These are phyloP conservation scores for Penicillium tannophilum DNA, from an alignment of 495 filamentous ascomycete species.

Conservation along the genomic window DNA sequence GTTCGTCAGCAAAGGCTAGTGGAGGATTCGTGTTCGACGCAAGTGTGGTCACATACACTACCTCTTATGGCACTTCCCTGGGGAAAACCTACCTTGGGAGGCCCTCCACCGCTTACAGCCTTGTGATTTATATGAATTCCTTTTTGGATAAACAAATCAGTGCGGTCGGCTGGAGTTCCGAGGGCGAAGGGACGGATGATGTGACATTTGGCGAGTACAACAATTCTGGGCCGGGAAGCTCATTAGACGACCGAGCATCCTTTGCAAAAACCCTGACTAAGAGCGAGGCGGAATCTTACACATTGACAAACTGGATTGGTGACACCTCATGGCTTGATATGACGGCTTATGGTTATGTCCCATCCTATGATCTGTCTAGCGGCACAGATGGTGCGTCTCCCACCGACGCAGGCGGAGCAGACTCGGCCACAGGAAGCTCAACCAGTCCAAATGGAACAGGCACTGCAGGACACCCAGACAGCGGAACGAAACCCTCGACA, in stretches of 20 bases:
- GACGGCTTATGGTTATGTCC: constrained; percentile 4
- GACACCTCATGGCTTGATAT: constrained; percentile 15
- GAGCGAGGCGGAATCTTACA: not conserved
- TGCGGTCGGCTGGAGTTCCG: constrained; percentile 4
- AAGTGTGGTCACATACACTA: constrained; percentile 1
- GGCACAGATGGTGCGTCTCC: not conserved
- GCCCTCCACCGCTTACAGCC: not conserved
- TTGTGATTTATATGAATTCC: constrained; percentile 11
- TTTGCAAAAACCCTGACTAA: constrained; percentile 1
- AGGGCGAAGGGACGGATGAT: not conserved
- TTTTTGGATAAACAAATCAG: constrained; percentile 2
- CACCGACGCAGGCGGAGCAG: not conserved
- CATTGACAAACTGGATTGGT: constrained; percentile 3
- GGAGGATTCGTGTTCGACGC: constrained; percentile 11
- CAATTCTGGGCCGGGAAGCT: constrained; percentile 5
- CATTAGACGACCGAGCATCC: not conserved
- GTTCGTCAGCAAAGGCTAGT: not conserved
- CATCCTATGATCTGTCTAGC: constrained; percentile 7
- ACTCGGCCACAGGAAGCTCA: not conserved
- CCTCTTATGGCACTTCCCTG: not conserved
- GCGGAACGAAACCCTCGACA: constrained; percentile 2
- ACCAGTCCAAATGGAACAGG: not conserved
- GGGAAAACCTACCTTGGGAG: constrained; percentile 4
- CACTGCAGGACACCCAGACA: not conserved
- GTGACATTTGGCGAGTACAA: constrained; percentile 8